These are phyloP conservation scores for Mucor circinelloides DNA, from an alignment of 371 early-diverging fungal genomes.

Conservation along the genomic window DNA sequence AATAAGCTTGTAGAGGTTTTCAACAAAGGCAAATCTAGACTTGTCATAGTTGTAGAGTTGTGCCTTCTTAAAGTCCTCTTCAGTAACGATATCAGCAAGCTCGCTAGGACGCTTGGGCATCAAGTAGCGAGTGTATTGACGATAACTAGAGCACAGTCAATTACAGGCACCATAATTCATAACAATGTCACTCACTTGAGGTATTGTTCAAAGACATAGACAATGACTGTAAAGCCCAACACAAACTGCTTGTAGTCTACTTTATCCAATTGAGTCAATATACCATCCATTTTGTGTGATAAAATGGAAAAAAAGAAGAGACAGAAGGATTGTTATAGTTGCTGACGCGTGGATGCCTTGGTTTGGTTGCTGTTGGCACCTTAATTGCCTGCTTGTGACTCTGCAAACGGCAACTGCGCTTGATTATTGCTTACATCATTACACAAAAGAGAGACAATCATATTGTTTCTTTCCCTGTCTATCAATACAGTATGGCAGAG, in stretches of 20 bases:
- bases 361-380: not conserved
- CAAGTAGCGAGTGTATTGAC: conserved; percentile 77
- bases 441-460: not conserved
- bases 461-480: not conserved
- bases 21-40: conserved; percentile 77
- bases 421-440: not conserved
- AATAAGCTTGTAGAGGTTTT: conserved; percentile 58
- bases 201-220: conserved; percentile 72
- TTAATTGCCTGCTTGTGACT: not conserved
- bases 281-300: conserved; percentile 13
- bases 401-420: not conserved
- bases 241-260: conserved; percentile 77
- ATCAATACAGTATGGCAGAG: conserved; percentile 29
- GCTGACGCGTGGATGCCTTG: not conserved
- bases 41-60: conserved; percentile 89
- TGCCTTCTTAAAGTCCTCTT: conserved; percentile 81
- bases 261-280: conserved; percentile 28
- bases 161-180: not conserved
- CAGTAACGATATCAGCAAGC: conserved; percentile 64
- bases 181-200: conserved; percentile 50
- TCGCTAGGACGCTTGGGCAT: conserved; percentile 67
- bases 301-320: not conserved
- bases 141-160: conserved; percentile 41
- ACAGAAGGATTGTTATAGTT: not conserved
- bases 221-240: conserved; percentile 64